Evolutionary conservation across 1,139 yeast species (phyloP).

Genomic region (Candida dubliniensis): DNA sequence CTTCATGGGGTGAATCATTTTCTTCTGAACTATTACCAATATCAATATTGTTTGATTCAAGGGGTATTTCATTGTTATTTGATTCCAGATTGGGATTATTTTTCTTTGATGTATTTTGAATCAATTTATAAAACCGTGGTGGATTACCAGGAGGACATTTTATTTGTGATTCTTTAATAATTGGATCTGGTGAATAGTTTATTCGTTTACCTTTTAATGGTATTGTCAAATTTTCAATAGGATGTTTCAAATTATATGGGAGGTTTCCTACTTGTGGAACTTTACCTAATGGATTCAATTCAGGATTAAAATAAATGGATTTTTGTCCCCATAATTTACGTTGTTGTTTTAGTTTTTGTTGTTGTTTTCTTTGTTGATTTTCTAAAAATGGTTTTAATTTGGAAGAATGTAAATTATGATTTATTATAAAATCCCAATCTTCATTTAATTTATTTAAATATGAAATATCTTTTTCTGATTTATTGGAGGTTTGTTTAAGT

Average conservation of each 20-base stretch:
- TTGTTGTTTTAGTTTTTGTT: conserved; percentile 20
- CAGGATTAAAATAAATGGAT: conserved; percentile 47
- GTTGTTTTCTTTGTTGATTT: conserved; percentile 18
- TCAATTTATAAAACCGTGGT: conserved; percentile 42
- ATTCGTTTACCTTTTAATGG: conserved; percentile 22
- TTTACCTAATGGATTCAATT: conserved; percentile 47
- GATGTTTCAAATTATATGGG: neutral
- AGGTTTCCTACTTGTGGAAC: conserved; percentile 27
- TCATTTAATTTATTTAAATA: conserved; percentile 28
- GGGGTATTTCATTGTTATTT: conserved; percentile 1
- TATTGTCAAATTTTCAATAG: conserved; percentile 26
- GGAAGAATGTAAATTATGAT: conserved; percentile 34
- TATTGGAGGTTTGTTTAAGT: conserved; percentile 19
- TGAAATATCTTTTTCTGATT: conserved; percentile 23
- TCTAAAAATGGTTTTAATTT: conserved; percentile 26
- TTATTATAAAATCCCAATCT: conserved; percentile 43
- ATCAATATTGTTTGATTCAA: neutral
- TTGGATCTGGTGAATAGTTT: conserved; percentile 28
- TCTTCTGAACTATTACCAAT: conserved; percentile 7
- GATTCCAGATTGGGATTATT: neutral
- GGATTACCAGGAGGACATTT: conserved; percentile 40
- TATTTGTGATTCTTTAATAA: conserved; percentile 26
- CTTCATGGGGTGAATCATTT: neutral
- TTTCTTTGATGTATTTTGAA: conserved; percentile 27
- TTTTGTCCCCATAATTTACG: conserved; percentile 37